Evolutionary conservation across 805 yeast genomes (phyloP), one percentile per base, ranked within the genome.

Genomic region (Yarrowia alimentaria): DNA sequence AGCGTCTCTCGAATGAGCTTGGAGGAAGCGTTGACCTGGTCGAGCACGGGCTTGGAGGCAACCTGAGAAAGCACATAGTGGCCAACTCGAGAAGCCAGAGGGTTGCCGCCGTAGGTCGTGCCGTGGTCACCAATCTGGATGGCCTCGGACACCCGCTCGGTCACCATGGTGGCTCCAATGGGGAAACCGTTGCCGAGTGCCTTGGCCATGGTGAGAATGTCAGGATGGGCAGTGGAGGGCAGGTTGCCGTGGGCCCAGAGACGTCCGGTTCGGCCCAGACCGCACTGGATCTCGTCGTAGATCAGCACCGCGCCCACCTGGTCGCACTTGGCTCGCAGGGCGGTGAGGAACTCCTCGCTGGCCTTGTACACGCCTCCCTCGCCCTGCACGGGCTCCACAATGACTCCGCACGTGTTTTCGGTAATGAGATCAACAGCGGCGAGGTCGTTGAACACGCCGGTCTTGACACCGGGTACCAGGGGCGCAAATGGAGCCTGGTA

Each of bases 101-200:
- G 98, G 66, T 93, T 93, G 52, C 99, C 99, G 56, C 99, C 98
- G 64, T 84, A 91, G 0, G 99, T 91, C 3, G 98, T 91, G 52
- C 99, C 99, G 64, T 91, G 99, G 64, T 93, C 99, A 53, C 99
- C 99, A 17, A 87, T 91, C 53, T 79, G 74, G 58, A 93, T 70
- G 1, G 73, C 78, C 9, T 72, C 66, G 62, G 89, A 95, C 19
- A 93, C 84, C 43, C 78, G 75, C 57, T 87, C 93, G 51, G 86
- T 79, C 53, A 91, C 80, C 77, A 93, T 77, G 2, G 95, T 85
- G 5, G 97, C 99, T 51, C 94, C 96, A 58, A 93, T 83, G 24
- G 99, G 99, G 73, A 79, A 87, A 11, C 99, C 99, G 64, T 91
- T 93, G 55, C 98, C 99, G 37, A 93, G 72, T 3, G 98, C 97